These are phyloP conservation scores for Biscogniauxia marginata DNA, from an alignment of 2,329 filamentous ascomycete species.

Conservation along the genomic window DNA sequence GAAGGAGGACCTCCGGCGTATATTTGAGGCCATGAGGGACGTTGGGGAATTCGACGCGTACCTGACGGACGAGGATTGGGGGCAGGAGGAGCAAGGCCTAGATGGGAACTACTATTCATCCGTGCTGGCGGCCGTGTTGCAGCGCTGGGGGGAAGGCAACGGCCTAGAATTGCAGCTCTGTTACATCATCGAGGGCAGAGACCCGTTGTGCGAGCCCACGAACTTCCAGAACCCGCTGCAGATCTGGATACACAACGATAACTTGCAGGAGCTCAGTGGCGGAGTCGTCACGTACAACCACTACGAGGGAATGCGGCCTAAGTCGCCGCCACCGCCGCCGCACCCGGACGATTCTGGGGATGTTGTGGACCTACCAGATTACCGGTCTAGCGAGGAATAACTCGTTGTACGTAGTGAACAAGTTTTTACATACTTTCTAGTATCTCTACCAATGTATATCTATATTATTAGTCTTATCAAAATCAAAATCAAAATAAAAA, in stretches of 20 bases:
- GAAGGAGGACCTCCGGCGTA: background rate
- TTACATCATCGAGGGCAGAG: background rate
- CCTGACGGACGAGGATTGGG: background rate
- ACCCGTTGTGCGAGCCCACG: background rate
- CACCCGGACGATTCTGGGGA: no score
- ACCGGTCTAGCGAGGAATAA: no score
- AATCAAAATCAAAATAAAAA: no score
- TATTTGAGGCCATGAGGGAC: background rate
- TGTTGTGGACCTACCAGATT: no score
- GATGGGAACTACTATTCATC: background rate
- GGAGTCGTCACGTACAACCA: background rate
- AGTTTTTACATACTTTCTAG: no score
- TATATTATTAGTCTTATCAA: no score
- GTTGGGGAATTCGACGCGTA: background rate
- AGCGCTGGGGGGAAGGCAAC: background rate
- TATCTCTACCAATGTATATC: no score
- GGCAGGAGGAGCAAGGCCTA: background rate
- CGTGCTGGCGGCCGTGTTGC: background rate
- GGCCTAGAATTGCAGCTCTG: constrained; percentile 1
- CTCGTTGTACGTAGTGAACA: no score
- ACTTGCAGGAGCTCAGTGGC: background rate
- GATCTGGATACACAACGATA: constrained; percentile 1
- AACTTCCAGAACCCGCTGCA: background rate
- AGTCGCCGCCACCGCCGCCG: background rate
- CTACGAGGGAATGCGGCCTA: background rate